Conservation (phyloP, 108 stramenopile species). For the Skeletonema marinoi region DNA sequence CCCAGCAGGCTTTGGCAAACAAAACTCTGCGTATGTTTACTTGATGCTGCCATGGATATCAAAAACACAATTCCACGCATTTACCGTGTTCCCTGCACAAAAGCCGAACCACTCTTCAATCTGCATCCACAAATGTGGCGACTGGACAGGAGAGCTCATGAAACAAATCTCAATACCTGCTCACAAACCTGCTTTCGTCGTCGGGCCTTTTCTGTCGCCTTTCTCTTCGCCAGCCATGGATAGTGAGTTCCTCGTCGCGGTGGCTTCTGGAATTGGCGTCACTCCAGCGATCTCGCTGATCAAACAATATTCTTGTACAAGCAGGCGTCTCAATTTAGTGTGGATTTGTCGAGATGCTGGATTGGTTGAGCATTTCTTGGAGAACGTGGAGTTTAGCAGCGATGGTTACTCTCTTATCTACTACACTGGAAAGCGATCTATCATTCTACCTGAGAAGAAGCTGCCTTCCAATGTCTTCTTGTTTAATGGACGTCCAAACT, state of each 20-base stretch:
- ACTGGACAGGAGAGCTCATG: slow-evolving; percentile 44
- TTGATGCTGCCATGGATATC: slow-evolving; percentile 43
- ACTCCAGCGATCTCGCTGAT: slow-evolving; percentile 41
- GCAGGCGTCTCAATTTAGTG: slow-evolving; percentile 36
- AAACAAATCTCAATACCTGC: slow-evolving; percentile 27
- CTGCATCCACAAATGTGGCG: slow-evolving; percentile 38
- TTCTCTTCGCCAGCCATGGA: slow-evolving; percentile 44
- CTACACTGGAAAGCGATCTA: slow-evolving; percentile 44
- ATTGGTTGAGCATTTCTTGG: slow-evolving; percentile 38
- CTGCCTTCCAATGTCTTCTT: slow-evolving; percentile 40
- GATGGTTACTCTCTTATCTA: slow-evolving; percentile 31
- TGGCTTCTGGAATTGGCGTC: slow-evolving; percentile 48
- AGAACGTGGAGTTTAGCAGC: slow-evolving; percentile 19
- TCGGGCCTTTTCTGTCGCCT: slow-evolving; percentile 44
- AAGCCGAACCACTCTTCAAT: slow-evolving; percentile 32
- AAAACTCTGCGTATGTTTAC: slow-evolving; percentile 41
- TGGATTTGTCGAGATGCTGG: slow-evolving; percentile 51
- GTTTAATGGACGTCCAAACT: slow-evolving; percentile 30
- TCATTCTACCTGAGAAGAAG: slow-evolving; percentile 16
- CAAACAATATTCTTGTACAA: slow-evolving; percentile 30
- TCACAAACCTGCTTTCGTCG: slow-evolving; percentile 35
- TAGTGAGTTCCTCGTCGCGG: slow-evolving; percentile 35
- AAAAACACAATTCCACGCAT: slow-evolving; percentile 43
- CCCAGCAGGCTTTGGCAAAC: slow-evolving; percentile 42
- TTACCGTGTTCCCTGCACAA: slow-evolving; percentile 35